phyloP scores from a whole-genome alignment of 139 green algal genomes.

The Chlorella sp. region DNA sequence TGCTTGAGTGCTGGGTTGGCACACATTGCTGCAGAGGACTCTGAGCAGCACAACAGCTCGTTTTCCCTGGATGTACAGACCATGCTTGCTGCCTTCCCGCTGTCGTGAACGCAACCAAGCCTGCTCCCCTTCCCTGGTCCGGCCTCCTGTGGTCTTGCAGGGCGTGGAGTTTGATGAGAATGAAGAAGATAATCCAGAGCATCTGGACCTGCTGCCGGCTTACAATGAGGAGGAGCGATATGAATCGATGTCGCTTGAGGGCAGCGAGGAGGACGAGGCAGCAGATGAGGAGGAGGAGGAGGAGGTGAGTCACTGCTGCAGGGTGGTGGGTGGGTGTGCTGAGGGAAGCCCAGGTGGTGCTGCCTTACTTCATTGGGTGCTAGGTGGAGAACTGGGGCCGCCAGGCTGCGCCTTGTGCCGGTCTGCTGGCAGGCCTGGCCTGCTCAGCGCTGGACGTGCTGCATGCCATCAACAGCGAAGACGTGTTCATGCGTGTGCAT shows the following conservation, averaged over 20 bases:
- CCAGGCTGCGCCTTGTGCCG: neutral
- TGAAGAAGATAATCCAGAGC: neutral
- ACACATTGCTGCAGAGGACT: too few species aligned
- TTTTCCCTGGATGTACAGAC: too few species aligned
- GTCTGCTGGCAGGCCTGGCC: too few species aligned
- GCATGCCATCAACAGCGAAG: neutral
- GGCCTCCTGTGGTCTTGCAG: neutral
- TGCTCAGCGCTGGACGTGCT: neutral
- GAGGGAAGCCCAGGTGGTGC: neutral
- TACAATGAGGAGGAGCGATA: neutral
- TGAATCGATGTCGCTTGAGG: neutral
- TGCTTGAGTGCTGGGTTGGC: too few species aligned
- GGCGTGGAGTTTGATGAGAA: neutral
- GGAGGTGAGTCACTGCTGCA: too few species aligned
- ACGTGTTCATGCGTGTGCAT: too few species aligned
- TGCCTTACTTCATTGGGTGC: neutral
- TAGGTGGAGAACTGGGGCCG: neutral
- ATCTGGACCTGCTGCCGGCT: neutral
- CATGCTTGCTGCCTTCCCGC: too few species aligned
- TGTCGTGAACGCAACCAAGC: too few species aligned
- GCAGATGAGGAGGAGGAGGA: neutral
- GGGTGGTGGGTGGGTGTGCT: neutral
- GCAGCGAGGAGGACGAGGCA: neutral
- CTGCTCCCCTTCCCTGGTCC: too few species aligned
- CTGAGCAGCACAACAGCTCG: too few species aligned